Evolutionary conservation across 2,329 filamentous ascomycete genomes (phyloP).

Genomic region (Cladophialophora immunda): DNA sequence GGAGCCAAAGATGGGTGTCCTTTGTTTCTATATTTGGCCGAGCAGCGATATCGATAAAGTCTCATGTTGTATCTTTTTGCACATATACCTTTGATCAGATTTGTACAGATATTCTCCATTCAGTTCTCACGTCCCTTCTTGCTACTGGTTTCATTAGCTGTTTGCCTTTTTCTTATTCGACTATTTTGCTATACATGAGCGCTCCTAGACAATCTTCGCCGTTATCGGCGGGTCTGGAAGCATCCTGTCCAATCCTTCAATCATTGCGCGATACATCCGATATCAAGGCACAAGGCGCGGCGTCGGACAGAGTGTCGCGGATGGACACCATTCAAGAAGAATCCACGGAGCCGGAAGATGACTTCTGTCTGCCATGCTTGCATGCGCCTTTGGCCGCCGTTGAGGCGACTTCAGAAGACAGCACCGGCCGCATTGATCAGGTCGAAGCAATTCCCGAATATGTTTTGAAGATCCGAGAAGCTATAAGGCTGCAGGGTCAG

Average conservation of each 20-base stretch:
- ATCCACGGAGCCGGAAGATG: constrained; percentile 15
- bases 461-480: constrained; percentile 23
- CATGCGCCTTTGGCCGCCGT: background rate
- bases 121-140: background rate
- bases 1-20: background rate
- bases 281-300: background rate
- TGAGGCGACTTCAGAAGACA: background rate
- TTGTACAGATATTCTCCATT: background rate
- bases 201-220: constrained; percentile 11
- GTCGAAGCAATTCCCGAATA: constrained; percentile 20
- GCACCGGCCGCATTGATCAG: background rate
- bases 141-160: background rate
- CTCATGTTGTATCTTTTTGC: background rate
- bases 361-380: constrained; percentile 9
- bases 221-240: constrained; percentile 13
- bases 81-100: background rate
- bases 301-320: constrained; percentile 14
- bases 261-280: constrained; percentile 10
- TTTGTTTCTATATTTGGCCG: constrained; percentile 15
- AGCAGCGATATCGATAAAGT: background rate
- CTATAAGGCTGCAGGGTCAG: constrained; percentile 20
- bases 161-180: background rate
- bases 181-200: constrained; percentile 12
- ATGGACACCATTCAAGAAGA: constrained; percentile 24
- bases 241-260: constrained; percentile 11